Percentiles rank a stretch among this genome's conserved stretches.
Evolutionary conservation across 305 asterid species (phyloP).

Genomic region (Rubia balearica): DNA sequence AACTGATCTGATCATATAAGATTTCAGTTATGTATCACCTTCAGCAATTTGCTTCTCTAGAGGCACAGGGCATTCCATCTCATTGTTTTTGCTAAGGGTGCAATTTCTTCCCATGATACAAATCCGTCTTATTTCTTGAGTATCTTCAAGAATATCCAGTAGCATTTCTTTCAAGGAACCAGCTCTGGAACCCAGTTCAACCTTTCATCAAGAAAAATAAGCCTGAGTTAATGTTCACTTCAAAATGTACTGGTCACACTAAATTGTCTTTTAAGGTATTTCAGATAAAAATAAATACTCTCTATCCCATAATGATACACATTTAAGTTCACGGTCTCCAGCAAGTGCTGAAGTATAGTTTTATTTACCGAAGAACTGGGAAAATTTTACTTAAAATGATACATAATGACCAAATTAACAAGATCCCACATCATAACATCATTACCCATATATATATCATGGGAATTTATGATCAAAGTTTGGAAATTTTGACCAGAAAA

Average conservation of each 20-base stretch:
- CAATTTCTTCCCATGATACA: slow-evolving; percentile 96
- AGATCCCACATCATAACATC: background rate
- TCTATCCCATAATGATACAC: background rate
- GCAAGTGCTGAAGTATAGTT: background rate
- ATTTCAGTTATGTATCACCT: slow-evolving; percentile 37
- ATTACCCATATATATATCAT: too few species aligned
- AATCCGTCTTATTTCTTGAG: slow-evolving; percentile 89
- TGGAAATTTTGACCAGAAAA: background rate
- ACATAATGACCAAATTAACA: background rate
- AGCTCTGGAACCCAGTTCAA: slow-evolving; percentile 91
- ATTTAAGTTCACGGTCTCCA: background rate
- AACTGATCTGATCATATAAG: slow-evolving; percentile 7
- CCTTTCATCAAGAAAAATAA: slow-evolving; percentile 39
- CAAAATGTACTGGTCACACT: background rate
- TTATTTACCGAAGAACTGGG: background rate
- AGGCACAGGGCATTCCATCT: slow-evolving; percentile 71
- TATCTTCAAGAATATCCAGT: slow-evolving; percentile 97
- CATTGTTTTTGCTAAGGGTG: slow-evolving; percentile 49
- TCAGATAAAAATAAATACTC: background rate
- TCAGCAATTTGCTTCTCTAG: slow-evolving; percentile 82
- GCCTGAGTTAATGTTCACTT: background rate
- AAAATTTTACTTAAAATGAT: too few species aligned
- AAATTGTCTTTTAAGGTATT: background rate
- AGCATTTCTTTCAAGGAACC: slow-evolving; percentile 96
- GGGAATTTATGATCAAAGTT: background rate